These are phyloP conservation scores for Gremmenia infestans DNA, from an alignment of 2,329 filamentous ascomycete genomes.

Conservation along the genomic window DNA sequence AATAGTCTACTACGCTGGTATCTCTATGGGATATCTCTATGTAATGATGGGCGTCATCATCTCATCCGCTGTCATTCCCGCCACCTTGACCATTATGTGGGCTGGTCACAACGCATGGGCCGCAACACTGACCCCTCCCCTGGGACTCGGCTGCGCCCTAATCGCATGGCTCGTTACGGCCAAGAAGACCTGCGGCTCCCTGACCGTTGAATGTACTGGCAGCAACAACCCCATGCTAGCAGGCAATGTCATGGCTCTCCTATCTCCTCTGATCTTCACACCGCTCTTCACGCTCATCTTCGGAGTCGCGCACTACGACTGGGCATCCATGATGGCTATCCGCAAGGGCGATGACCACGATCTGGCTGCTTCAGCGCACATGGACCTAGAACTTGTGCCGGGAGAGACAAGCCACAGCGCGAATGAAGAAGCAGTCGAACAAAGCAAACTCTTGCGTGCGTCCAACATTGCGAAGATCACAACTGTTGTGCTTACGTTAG, in stretches of 20 bases:
- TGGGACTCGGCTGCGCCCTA: slow-evolving; percentile 64
- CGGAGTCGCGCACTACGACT: slow-evolving; percentile 70
- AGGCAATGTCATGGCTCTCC: slow-evolving; percentile 77
- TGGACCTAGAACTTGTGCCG: slow-evolving; percentile 61
- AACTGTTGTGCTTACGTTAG: slow-evolving; percentile 61
- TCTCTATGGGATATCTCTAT: slow-evolving; percentile 86
- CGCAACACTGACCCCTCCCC: slow-evolving; percentile 62
- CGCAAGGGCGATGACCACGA: slow-evolving; percentile 74
- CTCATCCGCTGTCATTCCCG: slow-evolving; percentile 76
- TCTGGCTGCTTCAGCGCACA: slow-evolving; percentile 54
- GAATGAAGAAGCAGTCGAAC: slow-evolving; percentile 37
- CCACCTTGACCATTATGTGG: slow-evolving; percentile 77
- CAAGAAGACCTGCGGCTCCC: slow-evolving; percentile 60
- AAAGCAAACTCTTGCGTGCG: slow-evolving; percentile 47
- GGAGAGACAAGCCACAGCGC: slow-evolving; percentile 39
- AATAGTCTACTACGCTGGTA: slow-evolving; percentile 46
- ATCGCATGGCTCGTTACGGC: slow-evolving; percentile 76
- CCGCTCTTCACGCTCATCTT: slow-evolving; percentile 70
- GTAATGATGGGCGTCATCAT: slow-evolving; percentile 91
- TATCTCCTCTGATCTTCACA: slow-evolving; percentile 70
- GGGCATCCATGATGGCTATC: slow-evolving; percentile 76
- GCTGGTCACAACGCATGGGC: slow-evolving; percentile 72
- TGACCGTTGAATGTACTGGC: slow-evolving; percentile 72
- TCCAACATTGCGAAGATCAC: slow-evolving; percentile 44
- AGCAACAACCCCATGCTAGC: slow-evolving; percentile 86